phyloP scores from a whole-genome alignment of 345 rosid genomes.

The Gossypium ekmanianum region DNA sequence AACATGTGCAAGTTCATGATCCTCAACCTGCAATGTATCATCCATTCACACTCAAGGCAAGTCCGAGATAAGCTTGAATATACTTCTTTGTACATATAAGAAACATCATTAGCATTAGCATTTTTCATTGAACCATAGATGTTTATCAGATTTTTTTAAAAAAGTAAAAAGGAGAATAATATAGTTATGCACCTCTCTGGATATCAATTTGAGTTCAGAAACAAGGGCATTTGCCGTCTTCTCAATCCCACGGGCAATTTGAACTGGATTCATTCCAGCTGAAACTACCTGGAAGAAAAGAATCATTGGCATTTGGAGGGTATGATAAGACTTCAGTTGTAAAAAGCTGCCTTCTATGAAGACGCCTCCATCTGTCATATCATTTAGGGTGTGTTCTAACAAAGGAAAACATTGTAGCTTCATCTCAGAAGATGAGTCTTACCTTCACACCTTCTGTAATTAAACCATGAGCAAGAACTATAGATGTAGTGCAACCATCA shows the following conservation, averaged over 20 bases:
- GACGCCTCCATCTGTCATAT: background rate
- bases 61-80: background rate
- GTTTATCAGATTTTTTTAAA: too few relatives aligned
- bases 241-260: slow-evolving; percentile 79
- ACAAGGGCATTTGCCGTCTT: slow-evolving; percentile 74
- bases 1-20: slow-evolving; percentile 75
- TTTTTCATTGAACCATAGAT: too few relatives aligned
- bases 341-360: background rate
- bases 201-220: slow-evolving; percentile 75
- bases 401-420: background rate
- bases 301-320: slow-evolving; percentile 1
- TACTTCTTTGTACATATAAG: background rate
- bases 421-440: slow-evolving; percentile 6
- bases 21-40: slow-evolving; percentile 55
- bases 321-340: background rate
- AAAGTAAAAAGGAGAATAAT: background rate
- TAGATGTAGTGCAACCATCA: slow-evolving; percentile 92
- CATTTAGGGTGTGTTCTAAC: background rate
- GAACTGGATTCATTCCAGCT: slow-evolving; percentile 81
- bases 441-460: slow-evolving; percentile 88
- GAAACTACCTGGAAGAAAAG: slow-evolving; percentile 58
- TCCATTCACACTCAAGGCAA: slow-evolving; percentile 12
- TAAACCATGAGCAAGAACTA: slow-evolving; percentile 86
- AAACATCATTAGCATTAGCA: background rate
- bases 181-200: slow-evolving; percentile 60